Base-by-base conservation (phyloP, 371 early-diverging fungal species). In the Mortierella sp. region DNA sequence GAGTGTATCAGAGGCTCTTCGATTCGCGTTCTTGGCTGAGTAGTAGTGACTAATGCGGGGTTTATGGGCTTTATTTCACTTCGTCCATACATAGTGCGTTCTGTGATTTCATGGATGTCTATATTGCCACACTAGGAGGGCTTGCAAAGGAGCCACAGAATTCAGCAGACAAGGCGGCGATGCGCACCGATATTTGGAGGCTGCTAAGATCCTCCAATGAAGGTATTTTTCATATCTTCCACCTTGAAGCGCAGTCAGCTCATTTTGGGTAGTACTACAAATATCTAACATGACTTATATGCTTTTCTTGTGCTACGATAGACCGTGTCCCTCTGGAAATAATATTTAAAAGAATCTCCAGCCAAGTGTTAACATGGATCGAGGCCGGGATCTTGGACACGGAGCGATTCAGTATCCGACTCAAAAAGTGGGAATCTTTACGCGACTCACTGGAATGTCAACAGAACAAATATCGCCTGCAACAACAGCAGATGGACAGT, bases 321-420 rank as follows among this genome's bases (percentile, higher is more conserved):
- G 82, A 78, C 60, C 81, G 77, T 28, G 81, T 81, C 10, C 81
- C 81, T 8, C 28, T 81, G 26, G 81, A 81, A 44, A 45, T 57
- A 2, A 74, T 74, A 8, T 81, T 81, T 42, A 74, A 70, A 34
- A 34, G 42, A 10, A 81, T 81, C 42, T 74, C 77, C 24, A 58
- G 24, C 45, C 81, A 81, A n/a, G 47, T 74, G 3, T 28, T 81
- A 45, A 31, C 73, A 19, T 81, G 81, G 81, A 70, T 81, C 38
- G 57, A 77, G 16, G 77, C 77, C 26, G 81, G 81, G 16, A 81
- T 81, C 63, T 28, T 81, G 55, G 77, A 81, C 11, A 70, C 81
- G 13, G 74, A 77, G 42, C 70, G 77, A 44, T 81, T 81, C 50
- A 81, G 71, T 11, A 48, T 81, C 31, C 81, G 81, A 0, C 77